phyloP scores from a whole-genome alignment of 1,284 basidiomycete genomes.

The Agaricales sp. region DNA sequence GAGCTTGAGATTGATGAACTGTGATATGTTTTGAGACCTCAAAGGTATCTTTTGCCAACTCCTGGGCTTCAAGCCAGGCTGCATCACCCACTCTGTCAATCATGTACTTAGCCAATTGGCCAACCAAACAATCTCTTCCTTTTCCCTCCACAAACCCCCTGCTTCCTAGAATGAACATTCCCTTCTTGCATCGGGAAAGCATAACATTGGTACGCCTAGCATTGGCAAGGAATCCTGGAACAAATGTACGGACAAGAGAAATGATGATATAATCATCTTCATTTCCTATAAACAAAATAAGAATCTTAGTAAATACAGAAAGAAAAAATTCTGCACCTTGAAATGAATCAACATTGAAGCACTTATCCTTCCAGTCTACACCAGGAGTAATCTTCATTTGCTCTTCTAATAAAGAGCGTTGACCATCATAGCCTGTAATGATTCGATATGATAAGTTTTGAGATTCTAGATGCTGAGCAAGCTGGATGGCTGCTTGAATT shows the following conservation, averaged over 20 bases:
- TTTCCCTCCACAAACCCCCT: constrained; percentile 31
- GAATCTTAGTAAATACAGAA: constrained; percentile 21
- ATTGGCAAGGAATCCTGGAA: constrained; percentile 37
- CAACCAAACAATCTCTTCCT: constrained; percentile 32
- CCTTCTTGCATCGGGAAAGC: constrained; percentile 48
- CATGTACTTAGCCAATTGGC: constrained; percentile 30
- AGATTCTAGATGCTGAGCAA: constrained; percentile 36
- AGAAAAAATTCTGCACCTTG: constrained; percentile 33
- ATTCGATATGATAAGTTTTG: constrained; percentile 38
- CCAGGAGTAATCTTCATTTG: constrained; percentile 29
- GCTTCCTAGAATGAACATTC: constrained; percentile 44
- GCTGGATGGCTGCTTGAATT: constrained; percentile 29
- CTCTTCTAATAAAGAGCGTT: constrained; percentile 41
- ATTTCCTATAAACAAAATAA: constrained; percentile 31
- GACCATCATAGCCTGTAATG: constrained; percentile 65
- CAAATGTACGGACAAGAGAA: constrained; percentile 39
- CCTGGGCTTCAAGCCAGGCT: constrained; percentile 15
- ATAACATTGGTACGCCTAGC: constrained; percentile 56
- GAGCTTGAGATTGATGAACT: background rate
- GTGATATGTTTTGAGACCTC: background rate
- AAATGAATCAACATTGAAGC: constrained; percentile 49
- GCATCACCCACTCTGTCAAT: constrained; percentile 18
- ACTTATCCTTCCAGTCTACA: constrained; percentile 47
- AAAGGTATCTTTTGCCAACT: constrained; percentile 1
- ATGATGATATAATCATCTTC: constrained; percentile 53